Conservation (phyloP, 1,139 yeast species). For the Geotrichum cucujoidarum region DNA sequence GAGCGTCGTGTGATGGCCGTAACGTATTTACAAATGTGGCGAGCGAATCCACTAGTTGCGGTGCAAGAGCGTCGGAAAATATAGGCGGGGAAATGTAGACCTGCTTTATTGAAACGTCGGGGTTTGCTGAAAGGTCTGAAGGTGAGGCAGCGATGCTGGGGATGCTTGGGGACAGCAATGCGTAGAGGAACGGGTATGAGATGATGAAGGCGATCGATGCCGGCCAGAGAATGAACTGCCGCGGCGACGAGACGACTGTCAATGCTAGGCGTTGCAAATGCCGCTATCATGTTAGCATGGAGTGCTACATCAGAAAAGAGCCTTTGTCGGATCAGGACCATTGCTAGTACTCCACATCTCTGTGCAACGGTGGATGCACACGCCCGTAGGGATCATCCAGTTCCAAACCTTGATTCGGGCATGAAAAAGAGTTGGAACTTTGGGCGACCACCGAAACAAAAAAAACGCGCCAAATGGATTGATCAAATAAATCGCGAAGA, state of each 20-base stretch:
- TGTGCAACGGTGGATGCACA: too few species aligned
- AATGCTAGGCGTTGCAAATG: slow-evolving; percentile 19
- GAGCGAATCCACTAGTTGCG: slow-evolving; percentile 12
- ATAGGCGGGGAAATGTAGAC: slow-evolving; percentile 35
- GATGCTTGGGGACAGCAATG: slow-evolving; percentile 28
- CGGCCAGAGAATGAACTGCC: slow-evolving; percentile 48
- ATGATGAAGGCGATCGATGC: slow-evolving; percentile 46
- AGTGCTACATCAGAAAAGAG: too few species aligned
- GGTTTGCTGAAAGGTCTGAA: slow-evolving; percentile 8
- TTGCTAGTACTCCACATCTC: too few species aligned
- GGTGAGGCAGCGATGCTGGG: slow-evolving; percentile 17
- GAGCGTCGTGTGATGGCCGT: not conserved
- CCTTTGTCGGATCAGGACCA: too few species aligned
- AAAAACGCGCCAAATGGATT: too few species aligned
- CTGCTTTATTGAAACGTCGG: slow-evolving; percentile 31
- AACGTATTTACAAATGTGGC: slow-evolving; percentile 17
- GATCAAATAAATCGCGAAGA: too few species aligned
- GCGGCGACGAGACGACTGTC: slow-evolving; percentile 32
- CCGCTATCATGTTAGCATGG: too few species aligned
- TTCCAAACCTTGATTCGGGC: too few species aligned
- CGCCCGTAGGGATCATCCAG: too few species aligned
- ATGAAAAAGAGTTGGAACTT: too few species aligned
- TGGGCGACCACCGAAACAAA: too few species aligned
- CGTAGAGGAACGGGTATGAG: slow-evolving; percentile 48
- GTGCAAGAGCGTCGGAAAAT: slow-evolving; percentile 17